Conservation (phyloP, 768 basidiomycete genomes). For the Tephrocybe sp. region DNA sequence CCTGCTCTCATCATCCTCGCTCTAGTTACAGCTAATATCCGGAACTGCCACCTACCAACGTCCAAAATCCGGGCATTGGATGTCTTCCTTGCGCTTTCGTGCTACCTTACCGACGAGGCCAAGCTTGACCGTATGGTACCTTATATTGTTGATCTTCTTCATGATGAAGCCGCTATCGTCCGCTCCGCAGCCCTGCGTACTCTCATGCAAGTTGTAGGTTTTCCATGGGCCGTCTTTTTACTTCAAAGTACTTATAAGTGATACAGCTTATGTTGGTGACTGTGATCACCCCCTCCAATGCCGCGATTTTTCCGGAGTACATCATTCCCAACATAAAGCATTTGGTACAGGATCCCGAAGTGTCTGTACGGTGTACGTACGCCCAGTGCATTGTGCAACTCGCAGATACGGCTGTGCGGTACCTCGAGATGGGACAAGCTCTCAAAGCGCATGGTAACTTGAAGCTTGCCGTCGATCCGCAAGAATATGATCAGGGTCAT, state of each 20-base stretch:
- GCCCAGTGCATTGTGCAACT: constrained; percentile 86
- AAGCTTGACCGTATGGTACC: constrained; percentile 93
- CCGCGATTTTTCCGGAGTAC: constrained; percentile 90
- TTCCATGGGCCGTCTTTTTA: background rate
- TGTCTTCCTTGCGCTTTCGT: constrained; percentile 77
- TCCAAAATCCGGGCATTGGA: constrained; percentile 87
- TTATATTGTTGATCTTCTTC: constrained; percentile 84
- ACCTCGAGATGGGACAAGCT: constrained; percentile 93
- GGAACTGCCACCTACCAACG: constrained; percentile 83
- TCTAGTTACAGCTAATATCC: constrained; percentile 83
- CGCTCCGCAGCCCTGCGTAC: constrained; percentile 78
- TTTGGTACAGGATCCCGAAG: constrained; percentile 80
- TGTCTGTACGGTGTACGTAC: constrained; percentile 75
- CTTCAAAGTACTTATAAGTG: background rate
- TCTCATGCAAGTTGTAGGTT: constrained; percentile 78
- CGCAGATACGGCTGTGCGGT: constrained; percentile 83
- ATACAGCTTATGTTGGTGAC: constrained; percentile 25
- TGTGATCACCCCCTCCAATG: constrained; percentile 30
- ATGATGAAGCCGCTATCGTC: constrained; percentile 83
- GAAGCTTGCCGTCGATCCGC: constrained; percentile 59
- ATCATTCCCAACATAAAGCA: constrained; percentile 89
- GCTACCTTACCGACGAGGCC: constrained; percentile 89
- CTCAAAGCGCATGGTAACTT: constrained; percentile 81
- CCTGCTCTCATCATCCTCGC: constrained; percentile 88
- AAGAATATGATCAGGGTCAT: constrained; percentile 76